Percentiles rank a stretch among this genome's conserved stretches.
Evolutionary conservation across 129 eudicot genomes (phyloP).

Genomic region (Lactuca saligna): DNA sequence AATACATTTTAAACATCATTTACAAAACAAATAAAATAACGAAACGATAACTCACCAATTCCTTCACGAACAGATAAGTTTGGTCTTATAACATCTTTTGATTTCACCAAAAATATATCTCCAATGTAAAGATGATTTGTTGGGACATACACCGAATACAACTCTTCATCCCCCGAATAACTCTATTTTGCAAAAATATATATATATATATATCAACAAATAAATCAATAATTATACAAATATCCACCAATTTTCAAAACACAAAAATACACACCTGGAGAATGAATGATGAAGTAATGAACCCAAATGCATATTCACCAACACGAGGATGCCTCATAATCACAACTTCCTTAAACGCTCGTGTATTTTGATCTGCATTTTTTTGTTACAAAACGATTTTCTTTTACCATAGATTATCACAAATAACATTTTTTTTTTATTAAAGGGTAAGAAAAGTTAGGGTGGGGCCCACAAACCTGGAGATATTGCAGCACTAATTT

Average conservation of each 20-base stretch:
- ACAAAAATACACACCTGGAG: conserved; percentile 54
- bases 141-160: conserved; percentile 76
- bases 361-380: conserved; percentile 66
- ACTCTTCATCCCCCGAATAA: conserved; percentile 69
- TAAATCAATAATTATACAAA: not conserved
- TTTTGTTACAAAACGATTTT: not conserved
- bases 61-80: conserved; percentile 88
- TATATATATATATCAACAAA: not conserved
- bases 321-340: conserved; percentile 87
- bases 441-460: not conserved
- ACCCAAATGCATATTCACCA: conserved; percentile 91
- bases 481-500: conserved; percentile 79
- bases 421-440: too few species aligned
- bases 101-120: conserved; percentile 73
- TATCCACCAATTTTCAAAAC: not conserved
- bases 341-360: conserved; percentile 83
- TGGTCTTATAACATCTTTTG: conserved; percentile 69
- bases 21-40: not conserved
- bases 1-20: not conserved
- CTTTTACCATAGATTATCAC: not conserved
- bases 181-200: conserved; percentile 32
- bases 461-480: conserved; percentile 48
- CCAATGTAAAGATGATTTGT: conserved; percentile 87
- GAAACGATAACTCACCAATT: conserved; percentile 49
- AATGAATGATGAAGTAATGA: conserved; percentile 74